Base-by-base conservation (phyloP, 805 yeast genomes). In the Schwanniomyces polymorphus region DNA sequence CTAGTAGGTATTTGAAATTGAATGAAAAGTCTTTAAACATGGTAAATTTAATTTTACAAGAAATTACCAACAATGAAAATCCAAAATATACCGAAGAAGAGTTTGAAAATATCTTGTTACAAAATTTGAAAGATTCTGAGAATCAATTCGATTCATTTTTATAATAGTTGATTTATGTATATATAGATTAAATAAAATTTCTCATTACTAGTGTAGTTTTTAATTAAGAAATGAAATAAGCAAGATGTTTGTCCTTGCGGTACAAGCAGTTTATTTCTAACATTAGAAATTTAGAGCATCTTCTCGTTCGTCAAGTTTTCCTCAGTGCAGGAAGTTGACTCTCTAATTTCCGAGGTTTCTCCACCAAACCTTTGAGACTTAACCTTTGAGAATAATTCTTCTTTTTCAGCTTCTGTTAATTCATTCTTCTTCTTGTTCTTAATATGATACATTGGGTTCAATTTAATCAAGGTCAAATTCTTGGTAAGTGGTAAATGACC, bases 401-500 rank as follows among this genome's bases (percentile, higher is more conserved):
- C 68, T 51, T 69, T 63, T 56, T 72, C 68, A 12, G 49, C 57
- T 48, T 56, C 51, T 34, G 67, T 47, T 53, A 71, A 67, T 38
- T 64, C 62, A 34, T 60, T 42, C 70, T 82, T 81, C 75, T 84
- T 79, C 78, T 84, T 83, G 56, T 77, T 76, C 74, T 84, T 87
- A 53, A 86, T 67, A 74, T 83, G 78, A 69, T 84, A 85, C 78
- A 83, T 75, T 67, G 92, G 95, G 70, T 84, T 86, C 68, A 87
- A 84, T 58, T 58, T 44, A 14, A 47, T 50, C 56, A 69, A 55
- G 12, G 67, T 69, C 41, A 71, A 54, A 46, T 56, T 66, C 69
- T 81, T 80, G 60, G 68, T 55, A 74, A 85, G 82, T 65, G 96
- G 91, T 68, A 87, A 75, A 65, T 86, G 91, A 18, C 96, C 97